Base-by-base conservation (phyloP, 108 stramenopile species). In the Poteriospumella lacustris region DNA sequence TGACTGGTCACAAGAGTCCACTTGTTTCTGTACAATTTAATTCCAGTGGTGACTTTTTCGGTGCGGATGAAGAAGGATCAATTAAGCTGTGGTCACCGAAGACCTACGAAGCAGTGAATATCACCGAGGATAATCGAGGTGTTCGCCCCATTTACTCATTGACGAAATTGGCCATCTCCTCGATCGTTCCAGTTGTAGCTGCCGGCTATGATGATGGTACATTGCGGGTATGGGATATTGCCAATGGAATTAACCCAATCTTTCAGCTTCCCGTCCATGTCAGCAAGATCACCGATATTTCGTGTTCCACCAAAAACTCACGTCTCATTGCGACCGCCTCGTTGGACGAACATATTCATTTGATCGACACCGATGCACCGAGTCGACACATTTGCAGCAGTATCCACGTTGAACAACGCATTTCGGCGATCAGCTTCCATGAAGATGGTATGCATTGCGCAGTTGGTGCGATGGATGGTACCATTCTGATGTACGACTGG, bases 341-440 rank as follows among this genome's bases (percentile, higher is more conserved):
- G 19, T 29, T 29, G 9, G 70, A 73, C 36, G 70, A 31, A 28
- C 3, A 42, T 34, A 3, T 73, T 12, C 5, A 36, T 42, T 24
- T 73, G 31, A 44, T 73, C 47, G 70, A 73, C 42, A 38, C 40
- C 19, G 43, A 44, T 73, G n/a, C n/a, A n/a, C n/a, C n/a, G n/a
- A n/a, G n/a, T n/a, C n/a, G n/a, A n/a, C n/a, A n/a, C n/a, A 3
- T 42, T 24, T 39, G 15, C 33, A 42, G 31, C 3, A 5, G n/a
- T 73, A 34, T 5, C 36, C n/a, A 44, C 3, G 33, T 38, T 38
- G 47, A 42, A 5, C 31, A 73, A 38, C 9, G 3, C 28, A 28
- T 73, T 28, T 33, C 36, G 9, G 70, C 70, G 5, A 3, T 73
- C 9, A 33, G 31, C 36, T 73, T 73, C 42, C 36, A 39, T 15